Base-by-base conservation (phyloP, 768 basidiomycete genomes). In the Xanthoconium stramineum region DNA sequence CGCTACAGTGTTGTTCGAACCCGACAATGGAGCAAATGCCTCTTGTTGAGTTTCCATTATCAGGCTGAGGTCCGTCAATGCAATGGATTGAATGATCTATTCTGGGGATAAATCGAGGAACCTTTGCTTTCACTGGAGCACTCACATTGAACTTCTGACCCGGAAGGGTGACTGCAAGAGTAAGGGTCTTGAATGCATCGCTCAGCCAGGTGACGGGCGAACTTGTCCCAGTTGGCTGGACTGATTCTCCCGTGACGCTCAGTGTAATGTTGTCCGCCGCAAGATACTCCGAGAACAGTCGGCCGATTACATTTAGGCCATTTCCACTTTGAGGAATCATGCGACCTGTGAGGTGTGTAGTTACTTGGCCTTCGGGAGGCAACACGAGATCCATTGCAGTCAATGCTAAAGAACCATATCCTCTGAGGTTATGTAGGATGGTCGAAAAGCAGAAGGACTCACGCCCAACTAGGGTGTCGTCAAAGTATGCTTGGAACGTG, bases 101-200 rank as follows among this genome's bases (percentile, higher is more conserved):
- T 35, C 20, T 7, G 53, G 19, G 29, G 12, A 9, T 62, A 10
- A 64, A 29, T 20, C 30, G n/a, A 24, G 12, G 24, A 1, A 28
- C 36, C 45, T 2, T 35, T 0, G 19, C 17, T 42, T 30, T 40
- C 35, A 20, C 11, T 32, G 30, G 5, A 33, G 33, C 15, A 61
- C 76, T 63, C 53, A 80, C 83, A 44, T 77, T 66, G 58, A 80
- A 82, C 53, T 77, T 78, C 66, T 85, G 74, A 11, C 87, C 88
- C 14, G 85, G 83, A 13, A 90, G 74, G 30, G 72, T 78, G 30
- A 89, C 86, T 8, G 79, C 59, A 10, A 90, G 76, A 8, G 80
- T 77, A 33, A 89, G 71, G 6, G 84, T 82, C 71, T 84, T 77
- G 74, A 89, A 89, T 6, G 88, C 87, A n/a, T 79, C 75, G 45